Conservation (phyloP, 345 rosid species). For the Passiflora organensis region DNA sequence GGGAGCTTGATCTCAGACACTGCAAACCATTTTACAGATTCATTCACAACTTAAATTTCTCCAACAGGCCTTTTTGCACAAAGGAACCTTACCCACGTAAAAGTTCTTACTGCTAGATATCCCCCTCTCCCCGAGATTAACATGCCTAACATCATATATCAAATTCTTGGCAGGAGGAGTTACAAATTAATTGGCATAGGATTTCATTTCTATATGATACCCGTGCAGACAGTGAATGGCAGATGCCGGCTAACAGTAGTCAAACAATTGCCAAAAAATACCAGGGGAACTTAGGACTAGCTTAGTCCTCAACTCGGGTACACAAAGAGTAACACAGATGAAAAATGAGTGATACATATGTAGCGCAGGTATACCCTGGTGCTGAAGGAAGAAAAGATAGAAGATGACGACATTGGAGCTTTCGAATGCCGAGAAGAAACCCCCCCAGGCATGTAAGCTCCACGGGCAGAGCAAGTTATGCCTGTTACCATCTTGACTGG, state of each 20-base stretch:
- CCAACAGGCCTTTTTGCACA: background rate
- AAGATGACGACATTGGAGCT: slow-evolving; percentile 48
- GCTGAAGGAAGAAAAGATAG: slow-evolving; percentile 51
- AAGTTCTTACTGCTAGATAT: background rate
- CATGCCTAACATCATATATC: too few relatives aligned
- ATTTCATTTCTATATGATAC: too few relatives aligned
- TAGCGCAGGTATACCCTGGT: slow-evolving; percentile 51
- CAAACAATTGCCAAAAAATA: too few relatives aligned
- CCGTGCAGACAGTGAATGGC: too few relatives aligned
- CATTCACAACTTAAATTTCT: slow-evolving; percentile 28
- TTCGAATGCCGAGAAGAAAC: slow-evolving; percentile 71
- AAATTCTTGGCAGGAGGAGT: too few relatives aligned
- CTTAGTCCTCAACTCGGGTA: too few relatives aligned
- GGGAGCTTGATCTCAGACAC: slow-evolving; percentile 40
- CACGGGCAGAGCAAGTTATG: slow-evolving; percentile 57
- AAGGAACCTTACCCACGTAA: background rate
- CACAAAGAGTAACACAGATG: too few relatives aligned
- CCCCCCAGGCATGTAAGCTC: slow-evolving; percentile 51
- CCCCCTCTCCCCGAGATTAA: too few relatives aligned
- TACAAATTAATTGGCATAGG: too few relatives aligned
- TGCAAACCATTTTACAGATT: slow-evolving; percentile 12
- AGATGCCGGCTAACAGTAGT: too few relatives aligned
- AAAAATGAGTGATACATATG: too few relatives aligned
- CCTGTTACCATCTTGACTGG: slow-evolving; percentile 56
- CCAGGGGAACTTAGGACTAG: too few relatives aligned